A percentile compares a stretch with the other conserved stretches of the same genome.
Evolutionary conservation across 2,329 filamentous ascomycete species (phyloP).

Genomic region (Penicillium sp.): DNA sequence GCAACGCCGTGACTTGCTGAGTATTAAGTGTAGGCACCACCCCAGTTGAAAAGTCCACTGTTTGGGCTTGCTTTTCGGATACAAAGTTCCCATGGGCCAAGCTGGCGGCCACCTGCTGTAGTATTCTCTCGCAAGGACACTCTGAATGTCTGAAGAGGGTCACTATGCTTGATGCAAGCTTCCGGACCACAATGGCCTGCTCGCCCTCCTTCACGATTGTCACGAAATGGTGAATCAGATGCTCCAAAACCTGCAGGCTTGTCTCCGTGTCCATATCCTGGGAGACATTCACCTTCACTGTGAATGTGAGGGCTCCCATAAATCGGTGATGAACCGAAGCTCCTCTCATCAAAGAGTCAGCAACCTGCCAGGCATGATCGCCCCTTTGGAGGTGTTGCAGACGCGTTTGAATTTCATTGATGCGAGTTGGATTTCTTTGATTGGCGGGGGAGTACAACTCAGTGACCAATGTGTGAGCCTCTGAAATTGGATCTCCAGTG

Average conservation of each 20-base stretch:
- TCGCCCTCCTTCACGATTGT: conserved; percentile 43
- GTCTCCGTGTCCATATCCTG: conserved; percentile 47
- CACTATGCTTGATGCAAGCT: conserved; percentile 50
- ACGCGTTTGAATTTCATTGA: conserved; percentile 66
- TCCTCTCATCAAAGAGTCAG: conserved; percentile 69
- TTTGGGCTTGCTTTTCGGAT: conserved; percentile 34
- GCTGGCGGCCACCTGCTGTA: conserved; percentile 42
- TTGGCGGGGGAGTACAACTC: conserved; percentile 47
- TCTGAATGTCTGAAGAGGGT: conserved; percentile 47
- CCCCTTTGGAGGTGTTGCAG: conserved; percentile 79
- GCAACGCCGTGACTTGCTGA: conserved; percentile 36
- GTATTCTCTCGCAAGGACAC: conserved; percentile 41
- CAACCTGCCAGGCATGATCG: conserved; percentile 80
- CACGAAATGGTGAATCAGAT: conserved; percentile 48
- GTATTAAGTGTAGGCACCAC: conserved; percentile 42
- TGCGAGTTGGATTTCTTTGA: conserved; percentile 46
- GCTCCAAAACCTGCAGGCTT: conserved; percentile 39
- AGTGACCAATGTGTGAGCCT: conserved; percentile 36
- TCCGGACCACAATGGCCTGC: conserved; percentile 44
- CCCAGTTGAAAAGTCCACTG: conserved; percentile 32
- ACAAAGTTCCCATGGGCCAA: conserved; percentile 42
- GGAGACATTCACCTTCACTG: conserved; percentile 94
- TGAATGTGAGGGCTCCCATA: conserved; percentile 89
- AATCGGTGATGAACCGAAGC: conserved; percentile 76
- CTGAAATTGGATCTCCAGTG: conserved; percentile 14